Evolutionary conservation across 805 yeast genomes (phyloP).

Genomic region (Starmera caribaea): DNA sequence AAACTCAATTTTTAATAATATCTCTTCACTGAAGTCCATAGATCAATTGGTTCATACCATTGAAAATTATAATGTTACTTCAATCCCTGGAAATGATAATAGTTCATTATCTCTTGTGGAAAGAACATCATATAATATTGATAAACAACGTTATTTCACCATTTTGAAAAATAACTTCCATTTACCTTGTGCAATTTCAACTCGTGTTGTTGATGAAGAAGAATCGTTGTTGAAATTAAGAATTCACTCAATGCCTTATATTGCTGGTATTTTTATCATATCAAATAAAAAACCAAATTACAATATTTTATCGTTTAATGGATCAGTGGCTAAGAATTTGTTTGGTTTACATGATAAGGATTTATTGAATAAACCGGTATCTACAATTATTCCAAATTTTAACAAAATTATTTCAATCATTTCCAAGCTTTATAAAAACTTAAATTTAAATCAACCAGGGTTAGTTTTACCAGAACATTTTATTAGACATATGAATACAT

Average conservation of each 20-base stretch:
- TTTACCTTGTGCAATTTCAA: conserved; percentile 68
- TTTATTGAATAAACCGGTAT: conserved; percentile 38
- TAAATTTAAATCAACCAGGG: conserved; percentile 42
- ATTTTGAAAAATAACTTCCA: conserved; percentile 33
- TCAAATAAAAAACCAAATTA: conserved; percentile 32
- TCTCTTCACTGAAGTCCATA: conserved; percentile 5
- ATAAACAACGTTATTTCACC: conserved; percentile 56
- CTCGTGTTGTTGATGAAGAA: conserved; percentile 44
- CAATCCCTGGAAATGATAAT: conserved; percentile 7
- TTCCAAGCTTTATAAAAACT: conserved; percentile 24
- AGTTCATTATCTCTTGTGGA: conserved; percentile 20
- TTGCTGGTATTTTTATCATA: conserved; percentile 76
- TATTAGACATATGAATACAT: conserved; percentile 53
- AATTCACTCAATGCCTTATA: conserved; percentile 72
- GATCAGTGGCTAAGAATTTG: conserved; percentile 66
- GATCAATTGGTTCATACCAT: conserved; percentile 20
- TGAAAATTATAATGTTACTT: conserved; percentile 4
- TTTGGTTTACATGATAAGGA: conserved; percentile 53
- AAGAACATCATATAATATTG: conserved; percentile 35
- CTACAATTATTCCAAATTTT: conserved; percentile 56
- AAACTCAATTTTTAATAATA: conserved; percentile 9
- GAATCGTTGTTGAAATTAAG: conserved; percentile 42
- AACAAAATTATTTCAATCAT: conserved; percentile 25
- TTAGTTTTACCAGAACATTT: conserved; percentile 86
- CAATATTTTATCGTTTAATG: conserved; percentile 61